These are phyloP conservation scores for Beta corolliflora DNA, from an alignment of 179 eudicot species.

Conservation along the genomic window DNA sequence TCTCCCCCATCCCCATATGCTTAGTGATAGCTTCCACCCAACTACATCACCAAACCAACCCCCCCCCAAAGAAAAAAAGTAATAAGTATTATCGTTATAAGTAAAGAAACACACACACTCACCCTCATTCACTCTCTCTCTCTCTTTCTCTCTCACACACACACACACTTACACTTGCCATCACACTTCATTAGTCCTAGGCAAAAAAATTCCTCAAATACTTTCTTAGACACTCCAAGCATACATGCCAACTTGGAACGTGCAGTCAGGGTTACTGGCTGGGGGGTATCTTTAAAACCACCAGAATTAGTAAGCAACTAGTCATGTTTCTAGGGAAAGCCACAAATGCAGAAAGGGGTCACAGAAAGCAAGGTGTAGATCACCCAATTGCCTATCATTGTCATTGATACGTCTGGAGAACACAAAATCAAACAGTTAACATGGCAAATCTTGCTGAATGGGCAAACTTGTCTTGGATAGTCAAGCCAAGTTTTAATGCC, in stretches of 20 bases:
- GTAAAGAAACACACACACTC: too few relatives aligned
- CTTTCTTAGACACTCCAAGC: neutral
- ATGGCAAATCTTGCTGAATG: neutral
- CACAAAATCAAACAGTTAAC: neutral
- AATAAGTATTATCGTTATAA: too few relatives aligned
- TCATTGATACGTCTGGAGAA: neutral
- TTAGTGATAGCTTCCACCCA: too few relatives aligned
- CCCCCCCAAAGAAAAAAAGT: too few relatives aligned
- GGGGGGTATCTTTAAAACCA: neutral
- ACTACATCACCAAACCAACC: too few relatives aligned
- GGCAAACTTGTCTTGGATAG: neutral
- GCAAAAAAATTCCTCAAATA: neutral
- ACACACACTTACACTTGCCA: neutral
- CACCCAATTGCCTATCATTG: neutral
- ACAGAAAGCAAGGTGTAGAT: neutral
- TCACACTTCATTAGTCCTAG: neutral
- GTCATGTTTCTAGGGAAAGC: neutral
- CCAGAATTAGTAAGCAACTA: neutral
- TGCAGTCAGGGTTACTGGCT: neutral
- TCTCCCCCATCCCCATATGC: too few relatives aligned
- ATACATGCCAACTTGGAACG: neutral
- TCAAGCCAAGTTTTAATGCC: neutral
- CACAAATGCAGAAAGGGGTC: neutral
- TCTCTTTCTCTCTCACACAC: neutral
- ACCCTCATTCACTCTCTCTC: neutral